Conservation (phyloP, 306 rosid species). For the Dicorynia guianensis region DNA sequence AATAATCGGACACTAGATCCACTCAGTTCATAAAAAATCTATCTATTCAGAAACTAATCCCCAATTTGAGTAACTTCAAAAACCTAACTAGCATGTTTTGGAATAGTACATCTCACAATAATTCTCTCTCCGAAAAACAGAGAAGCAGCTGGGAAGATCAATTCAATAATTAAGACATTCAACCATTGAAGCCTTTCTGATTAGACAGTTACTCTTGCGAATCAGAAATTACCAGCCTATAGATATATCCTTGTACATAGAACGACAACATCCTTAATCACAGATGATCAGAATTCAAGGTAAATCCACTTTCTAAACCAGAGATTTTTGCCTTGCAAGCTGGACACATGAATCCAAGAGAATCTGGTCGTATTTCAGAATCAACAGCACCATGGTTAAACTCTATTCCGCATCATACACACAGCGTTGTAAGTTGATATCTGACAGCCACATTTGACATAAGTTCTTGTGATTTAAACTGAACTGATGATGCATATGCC, state of each 20-base stretch:
- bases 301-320: constrained; percentile 60
- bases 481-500: constrained; percentile 53
- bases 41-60: neutral
- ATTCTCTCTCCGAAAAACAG: constrained; percentile 16
- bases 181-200: constrained; percentile 5
- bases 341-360: constrained; percentile 86
- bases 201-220: constrained; percentile 25
- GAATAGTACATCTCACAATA: neutral
- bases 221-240: constrained; percentile 35
- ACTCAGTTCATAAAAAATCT: too few relatives aligned
- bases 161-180: constrained; percentile 2
- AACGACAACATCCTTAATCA: neutral
- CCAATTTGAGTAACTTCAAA: neutral
- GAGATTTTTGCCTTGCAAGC: constrained; percentile 76
- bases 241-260: too few relatives aligned
- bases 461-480: constrained; percentile 60
- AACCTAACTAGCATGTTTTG: too few relatives aligned
- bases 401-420: constrained; percentile 81
- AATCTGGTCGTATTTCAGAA: constrained; percentile 74
- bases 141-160: constrained; percentile 5
- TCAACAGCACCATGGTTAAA: constrained; percentile 66
- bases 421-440: constrained; percentile 59
- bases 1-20: too few relatives aligned
- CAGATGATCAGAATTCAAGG: constrained; percentile 44
- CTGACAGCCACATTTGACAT: constrained; percentile 45